A percentile compares a stretch with the other conserved stretches of the same genome.
phyloP scores from a whole-genome alignment of 148 eudicot species.

The Amaranthus cruentus region DNA sequence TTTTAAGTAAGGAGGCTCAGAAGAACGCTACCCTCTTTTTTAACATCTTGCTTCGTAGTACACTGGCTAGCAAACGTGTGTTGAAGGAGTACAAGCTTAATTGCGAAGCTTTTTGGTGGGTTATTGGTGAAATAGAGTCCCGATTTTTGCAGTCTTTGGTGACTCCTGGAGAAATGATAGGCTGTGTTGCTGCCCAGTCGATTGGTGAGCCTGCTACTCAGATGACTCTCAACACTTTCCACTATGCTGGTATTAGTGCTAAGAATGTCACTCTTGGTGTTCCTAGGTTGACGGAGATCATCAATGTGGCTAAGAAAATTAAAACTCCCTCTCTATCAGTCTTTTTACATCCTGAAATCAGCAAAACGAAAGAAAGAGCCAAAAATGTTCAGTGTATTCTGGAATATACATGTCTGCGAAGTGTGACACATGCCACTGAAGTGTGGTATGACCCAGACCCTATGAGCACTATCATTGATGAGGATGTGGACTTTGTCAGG shows the following conservation, averaged over 20 bases:
- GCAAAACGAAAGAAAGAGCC: conserved; percentile 78
- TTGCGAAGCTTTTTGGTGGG: conserved; percentile 95
- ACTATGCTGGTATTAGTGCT: conserved; percentile 99
- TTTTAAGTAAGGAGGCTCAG: conserved; percentile 88
- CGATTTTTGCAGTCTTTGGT: conserved; percentile 95
- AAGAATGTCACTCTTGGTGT: conserved; percentile 99
- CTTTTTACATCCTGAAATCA: conserved; percentile 71
- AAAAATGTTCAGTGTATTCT: conserved; percentile 91
- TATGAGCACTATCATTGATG: conserved; percentile 84
- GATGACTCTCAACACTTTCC: conserved; percentile 97
- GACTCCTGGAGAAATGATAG: conserved; percentile 99
- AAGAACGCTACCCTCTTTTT: conserved; percentile 95
- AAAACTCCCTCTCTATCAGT: conserved; percentile 97
- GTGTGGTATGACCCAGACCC: conserved; percentile 99
- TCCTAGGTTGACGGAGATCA: conserved; percentile 96
- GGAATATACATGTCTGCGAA: conserved; percentile 87
- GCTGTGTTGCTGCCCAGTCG: conserved; percentile 99
- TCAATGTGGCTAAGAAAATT: conserved; percentile 95
- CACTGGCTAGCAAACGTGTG: conserved; percentile 90
- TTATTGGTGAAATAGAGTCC: conserved; percentile 93
- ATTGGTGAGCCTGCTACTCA: conserved; percentile 99
- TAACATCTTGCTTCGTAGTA: conserved; percentile 86
- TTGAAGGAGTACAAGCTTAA: conserved; percentile 85
- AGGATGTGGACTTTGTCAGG: conserved; percentile 90
- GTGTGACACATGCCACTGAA: conserved; percentile 98